phyloP scores from a whole-genome alignment of 2,329 filamentous ascomycete species.

The Zalaria sp. region DNA sequence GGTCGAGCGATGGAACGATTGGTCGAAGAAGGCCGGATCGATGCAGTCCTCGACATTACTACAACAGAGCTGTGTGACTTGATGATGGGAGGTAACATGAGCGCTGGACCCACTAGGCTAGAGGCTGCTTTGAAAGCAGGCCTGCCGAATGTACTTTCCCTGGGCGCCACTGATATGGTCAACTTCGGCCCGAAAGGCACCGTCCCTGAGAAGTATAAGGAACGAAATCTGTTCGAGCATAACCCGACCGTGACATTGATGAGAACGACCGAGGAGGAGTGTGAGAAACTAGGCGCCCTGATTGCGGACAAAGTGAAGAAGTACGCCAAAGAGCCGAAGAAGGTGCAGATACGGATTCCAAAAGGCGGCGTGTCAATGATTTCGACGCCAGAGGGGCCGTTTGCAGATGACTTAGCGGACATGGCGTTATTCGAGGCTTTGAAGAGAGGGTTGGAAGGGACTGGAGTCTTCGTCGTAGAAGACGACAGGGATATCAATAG shows the following conservation, averaged over 20 bases:
- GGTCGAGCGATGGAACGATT: conserved; percentile 56
- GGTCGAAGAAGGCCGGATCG: conserved; percentile 41
- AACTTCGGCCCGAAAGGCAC: conserved; percentile 47
- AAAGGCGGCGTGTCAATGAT: conserved; percentile 48
- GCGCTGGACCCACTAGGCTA: conserved; percentile 42
- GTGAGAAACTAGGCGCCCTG: conserved; percentile 37
- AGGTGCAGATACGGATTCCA: conserved; percentile 45
- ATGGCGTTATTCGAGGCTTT: conserved; percentile 33
- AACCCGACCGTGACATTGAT: conserved; percentile 54
- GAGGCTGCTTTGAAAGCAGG: conserved; percentile 41
- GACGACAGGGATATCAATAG: conserved; percentile 45
- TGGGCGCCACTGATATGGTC: conserved; percentile 43
- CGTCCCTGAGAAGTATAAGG: conserved; percentile 40
- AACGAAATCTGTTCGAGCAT: conserved; percentile 45
- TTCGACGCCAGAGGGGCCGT: conserved; percentile 36
- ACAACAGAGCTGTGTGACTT: conserved; percentile 56
- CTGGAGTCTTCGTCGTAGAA: conserved; percentile 34
- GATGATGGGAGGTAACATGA: conserved; percentile 48
- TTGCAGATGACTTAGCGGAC: conserved; percentile 37
- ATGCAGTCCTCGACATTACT: conserved; percentile 56
- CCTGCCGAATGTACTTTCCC: conserved; percentile 41
- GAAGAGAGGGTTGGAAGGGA: conserved; percentile 32
- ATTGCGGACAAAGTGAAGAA: conserved; percentile 39
- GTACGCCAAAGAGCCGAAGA: conserved; percentile 22
- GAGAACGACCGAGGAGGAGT: conserved; percentile 47